phyloP scores from a whole-genome alignment of 768 basidiomycete genomes.

The Saitozyma sp. region DNA sequence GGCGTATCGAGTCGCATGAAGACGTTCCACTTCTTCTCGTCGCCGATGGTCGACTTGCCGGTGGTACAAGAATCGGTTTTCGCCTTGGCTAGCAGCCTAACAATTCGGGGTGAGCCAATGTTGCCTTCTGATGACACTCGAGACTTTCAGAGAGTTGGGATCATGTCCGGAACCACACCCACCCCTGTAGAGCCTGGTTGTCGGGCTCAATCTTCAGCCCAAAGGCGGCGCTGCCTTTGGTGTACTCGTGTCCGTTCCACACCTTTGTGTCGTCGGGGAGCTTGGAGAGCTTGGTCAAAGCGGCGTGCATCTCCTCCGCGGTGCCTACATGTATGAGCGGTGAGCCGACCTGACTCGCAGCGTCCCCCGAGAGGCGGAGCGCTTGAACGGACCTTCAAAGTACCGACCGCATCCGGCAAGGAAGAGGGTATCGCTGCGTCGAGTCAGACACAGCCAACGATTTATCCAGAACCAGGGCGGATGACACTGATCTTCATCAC shows the following conservation, averaged over 20 bases:
- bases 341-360: not conserved
- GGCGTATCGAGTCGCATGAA: constrained; percentile 78
- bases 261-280: constrained; percentile 78
- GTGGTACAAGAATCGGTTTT: constrained; percentile 66
- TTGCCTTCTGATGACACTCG: not conserved
- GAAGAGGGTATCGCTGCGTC: constrained; percentile 74
- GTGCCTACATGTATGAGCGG: constrained; percentile 28
- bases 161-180: constrained; percentile 3
- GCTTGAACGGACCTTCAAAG: constrained; percentile 64
- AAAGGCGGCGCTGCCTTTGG: constrained; percentile 70
- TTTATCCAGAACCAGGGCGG: not conserved
- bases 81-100: constrained; percentile 61
- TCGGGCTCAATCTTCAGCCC: constrained; percentile 56
- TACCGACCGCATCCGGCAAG: constrained; percentile 83
- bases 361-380: constrained; percentile 60
- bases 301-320: constrained; percentile 67
- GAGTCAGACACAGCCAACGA: not conserved
- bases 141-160: no score
- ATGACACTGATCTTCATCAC: constrained; percentile 12
- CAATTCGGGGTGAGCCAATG: not conserved
- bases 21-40: constrained; percentile 93
- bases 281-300: constrained; percentile 68
- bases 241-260: constrained; percentile 93
- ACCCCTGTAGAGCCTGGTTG: constrained; percentile 63
- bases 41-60: constrained; percentile 82